These are phyloP conservation scores for Wickerhamiella azymoides DNA, from an alignment of 805 yeast genomes.

Conservation along the genomic window DNA sequence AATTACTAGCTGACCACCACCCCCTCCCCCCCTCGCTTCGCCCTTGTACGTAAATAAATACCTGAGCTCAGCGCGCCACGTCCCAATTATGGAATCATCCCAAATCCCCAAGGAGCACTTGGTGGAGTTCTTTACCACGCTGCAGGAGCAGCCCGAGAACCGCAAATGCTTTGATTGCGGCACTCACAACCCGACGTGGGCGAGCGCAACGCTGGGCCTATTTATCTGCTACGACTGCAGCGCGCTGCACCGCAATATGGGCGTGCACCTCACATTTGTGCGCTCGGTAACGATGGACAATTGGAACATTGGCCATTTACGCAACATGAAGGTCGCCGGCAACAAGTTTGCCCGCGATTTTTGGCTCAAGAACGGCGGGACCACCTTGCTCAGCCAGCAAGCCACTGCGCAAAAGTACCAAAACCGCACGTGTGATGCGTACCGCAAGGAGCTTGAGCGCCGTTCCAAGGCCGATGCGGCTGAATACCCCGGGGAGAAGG, in stretches of 20 bases:
- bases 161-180: constrained; percentile 81
- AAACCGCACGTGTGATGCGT: constrained; percentile 62
- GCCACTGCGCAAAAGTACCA: constrained; percentile 66
- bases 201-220: constrained; percentile 92
- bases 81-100: constrained; percentile 10
- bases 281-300: constrained; percentile 84
- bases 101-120: constrained; percentile 45
- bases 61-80: not conserved
- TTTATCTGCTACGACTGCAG: constrained; percentile 88
- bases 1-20: no score
- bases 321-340: constrained; percentile 90
- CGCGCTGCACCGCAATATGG: constrained; percentile 87
- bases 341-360: constrained; percentile 76
- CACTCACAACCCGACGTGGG: constrained; percentile 94
- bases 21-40: not conserved
- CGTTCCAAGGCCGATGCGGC: constrained; percentile 52
- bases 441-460: constrained; percentile 64
- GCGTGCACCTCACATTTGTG: constrained; percentile 92
- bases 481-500: constrained; percentile 59
- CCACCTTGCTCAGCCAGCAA: constrained; percentile 42
- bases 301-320: constrained; percentile 82
- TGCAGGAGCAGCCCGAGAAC: constrained; percentile 58
- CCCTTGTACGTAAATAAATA: not conserved
- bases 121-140: constrained; percentile 45
- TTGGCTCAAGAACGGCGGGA: constrained; percentile 74